Evolutionary conservation across 768 basidiomycete genomes (phyloP).

Genomic region (Boletus reticulatus): DNA sequence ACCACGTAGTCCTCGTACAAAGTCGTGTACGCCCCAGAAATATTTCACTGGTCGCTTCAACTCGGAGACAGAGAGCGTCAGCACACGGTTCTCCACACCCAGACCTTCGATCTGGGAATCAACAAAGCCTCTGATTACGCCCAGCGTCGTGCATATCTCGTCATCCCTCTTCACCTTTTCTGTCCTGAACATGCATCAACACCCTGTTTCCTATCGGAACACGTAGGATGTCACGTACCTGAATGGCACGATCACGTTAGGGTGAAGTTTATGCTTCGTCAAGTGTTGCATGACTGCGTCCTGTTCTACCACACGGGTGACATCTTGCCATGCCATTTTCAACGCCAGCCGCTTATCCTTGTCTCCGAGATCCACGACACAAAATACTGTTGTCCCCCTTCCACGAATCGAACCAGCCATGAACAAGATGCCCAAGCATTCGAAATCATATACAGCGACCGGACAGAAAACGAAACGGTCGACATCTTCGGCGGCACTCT

Average conservation of each 20-base stretch:
- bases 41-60: background rate
- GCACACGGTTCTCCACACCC: background rate
- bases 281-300: background rate
- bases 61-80: background rate
- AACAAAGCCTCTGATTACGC: background rate
- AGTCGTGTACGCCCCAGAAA: slow-evolving; percentile 1
- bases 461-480: no score
- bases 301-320: background rate
- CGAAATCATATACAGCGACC: no score
- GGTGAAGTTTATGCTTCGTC: background rate
- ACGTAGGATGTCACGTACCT: background rate
- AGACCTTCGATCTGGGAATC: background rate
- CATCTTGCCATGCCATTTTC: background rate
- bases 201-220: background rate
- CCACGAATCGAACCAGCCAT: slow-evolving; percentile 12
- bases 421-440: background rate
- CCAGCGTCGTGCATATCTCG: background rate
- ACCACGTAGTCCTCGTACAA: background rate
- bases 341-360: background rate
- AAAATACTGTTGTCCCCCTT: slow-evolving; percentile 6
- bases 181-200: background rate
- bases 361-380: background rate
- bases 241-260: background rate
- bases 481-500: no score
- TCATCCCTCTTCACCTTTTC: background rate